Percentiles rank a stretch among this genome's conserved stretches.
Conservation (phyloP, 2,329 filamentous ascomycete genomes). For the Daldinia eschscholtzii region DNA sequence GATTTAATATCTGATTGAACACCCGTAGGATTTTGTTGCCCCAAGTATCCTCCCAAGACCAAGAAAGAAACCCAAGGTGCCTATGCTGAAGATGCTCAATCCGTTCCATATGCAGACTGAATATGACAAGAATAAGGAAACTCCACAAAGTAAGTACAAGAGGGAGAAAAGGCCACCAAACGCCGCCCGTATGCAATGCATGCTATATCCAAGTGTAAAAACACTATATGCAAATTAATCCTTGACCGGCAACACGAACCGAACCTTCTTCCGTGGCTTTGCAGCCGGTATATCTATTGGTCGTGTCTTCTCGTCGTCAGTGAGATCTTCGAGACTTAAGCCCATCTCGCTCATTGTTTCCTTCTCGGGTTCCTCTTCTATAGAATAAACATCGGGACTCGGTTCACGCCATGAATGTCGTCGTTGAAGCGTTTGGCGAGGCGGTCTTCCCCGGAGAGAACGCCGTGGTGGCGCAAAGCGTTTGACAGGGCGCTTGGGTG, state of each 20-base stretch:
- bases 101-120: slow-evolving; percentile 29
- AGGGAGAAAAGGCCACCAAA: slow-evolving; percentile 11
- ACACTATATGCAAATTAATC: slow-evolving; percentile 49
- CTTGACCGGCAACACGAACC: slow-evolving; percentile 64
- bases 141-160: slow-evolving; percentile 35
- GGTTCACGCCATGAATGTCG: slow-evolving; percentile 68
- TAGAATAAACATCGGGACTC: slow-evolving; percentile 71
- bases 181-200: slow-evolving; percentile 40
- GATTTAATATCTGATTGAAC: slow-evolving; percentile 29
- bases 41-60: slow-evolving; percentile 9
- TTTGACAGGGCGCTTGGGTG: slow-evolving; percentile 48
- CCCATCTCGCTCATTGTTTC: slow-evolving; percentile 62
- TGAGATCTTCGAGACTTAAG: slow-evolving; percentile 52
- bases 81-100: slow-evolving; percentile 31
- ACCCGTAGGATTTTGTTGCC: slow-evolving; percentile 18
- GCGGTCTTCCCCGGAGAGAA: slow-evolving; percentile 51
- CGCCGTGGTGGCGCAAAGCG: slow-evolving; percentile 53
- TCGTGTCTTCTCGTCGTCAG: slow-evolving; percentile 48
- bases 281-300: slow-evolving; percentile 58
- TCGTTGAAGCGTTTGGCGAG: slow-evolving; percentile 55
- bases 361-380: slow-evolving; percentile 70
- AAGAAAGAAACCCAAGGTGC: slow-evolving; percentile 20
- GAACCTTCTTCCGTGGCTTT: slow-evolving; percentile 69
- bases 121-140: slow-evolving; percentile 21
- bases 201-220: slow-evolving; percentile 25